A percentile compares a stretch with the other conserved stretches of the same genome.
Conservation (phyloP, 2,329 filamentous ascomycete genomes). For the Botrytis cinerea region DNA sequence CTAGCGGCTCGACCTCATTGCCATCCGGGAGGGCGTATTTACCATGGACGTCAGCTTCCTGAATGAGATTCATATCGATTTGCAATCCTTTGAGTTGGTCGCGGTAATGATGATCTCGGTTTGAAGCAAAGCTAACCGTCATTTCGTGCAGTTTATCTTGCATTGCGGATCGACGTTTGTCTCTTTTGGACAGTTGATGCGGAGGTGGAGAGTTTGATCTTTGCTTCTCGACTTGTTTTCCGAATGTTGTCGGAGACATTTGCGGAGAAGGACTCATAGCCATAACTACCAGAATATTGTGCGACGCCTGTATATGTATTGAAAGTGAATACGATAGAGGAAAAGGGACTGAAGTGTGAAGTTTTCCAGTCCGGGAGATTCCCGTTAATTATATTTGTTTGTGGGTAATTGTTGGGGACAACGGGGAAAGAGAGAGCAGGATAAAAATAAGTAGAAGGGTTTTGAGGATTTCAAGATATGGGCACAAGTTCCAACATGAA, state of each 20-base stretch:
- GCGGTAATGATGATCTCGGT: slow-evolving; percentile 81
- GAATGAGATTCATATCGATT: slow-evolving; percentile 82
- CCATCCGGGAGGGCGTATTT: slow-evolving; percentile 65
- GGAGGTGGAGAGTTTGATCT: slow-evolving; percentile 40
- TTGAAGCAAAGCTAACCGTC: slow-evolving; percentile 74
- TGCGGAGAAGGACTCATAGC: slow-evolving; percentile 40
- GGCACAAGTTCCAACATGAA: slow-evolving; percentile 1
- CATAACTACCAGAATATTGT: slow-evolving; percentile 25
- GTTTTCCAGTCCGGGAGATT: background rate
- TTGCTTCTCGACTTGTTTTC: slow-evolving; percentile 36
- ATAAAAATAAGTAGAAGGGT: slow-evolving; percentile 16
- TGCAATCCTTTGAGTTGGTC: slow-evolving; percentile 91
- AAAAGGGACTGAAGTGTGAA: background rate
- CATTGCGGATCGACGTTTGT: slow-evolving; percentile 83
- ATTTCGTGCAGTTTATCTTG: slow-evolving; percentile 77
- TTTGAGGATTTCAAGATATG: slow-evolving; percentile 14
- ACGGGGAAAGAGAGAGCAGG: background rate
- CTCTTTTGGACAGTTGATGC: slow-evolving; percentile 68
- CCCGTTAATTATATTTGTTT: background rate
- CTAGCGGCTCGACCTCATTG: slow-evolving; percentile 44
- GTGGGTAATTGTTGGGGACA: background rate
- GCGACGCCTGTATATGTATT: background rate
- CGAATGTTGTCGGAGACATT: slow-evolving; percentile 36
- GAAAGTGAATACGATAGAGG: background rate
- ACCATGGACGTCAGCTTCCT: slow-evolving; percentile 79